Percentiles rank a stretch among this genome's conserved stretches.
Evolutionary conservation across 768 basidiomycete species (phyloP).

Genomic region (Mycena amicta): DNA sequence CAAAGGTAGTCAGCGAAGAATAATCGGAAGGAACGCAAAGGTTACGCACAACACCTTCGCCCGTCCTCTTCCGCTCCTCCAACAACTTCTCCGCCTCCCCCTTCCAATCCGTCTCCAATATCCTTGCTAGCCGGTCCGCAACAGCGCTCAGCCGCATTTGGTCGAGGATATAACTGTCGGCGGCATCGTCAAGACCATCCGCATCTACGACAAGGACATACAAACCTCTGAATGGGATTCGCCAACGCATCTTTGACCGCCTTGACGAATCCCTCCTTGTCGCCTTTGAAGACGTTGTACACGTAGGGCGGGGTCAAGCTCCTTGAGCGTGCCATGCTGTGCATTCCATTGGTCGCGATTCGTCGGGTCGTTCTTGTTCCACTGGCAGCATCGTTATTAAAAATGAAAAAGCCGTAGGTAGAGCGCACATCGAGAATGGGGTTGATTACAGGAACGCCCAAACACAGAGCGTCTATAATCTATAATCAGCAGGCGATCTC

Average conservation of each 20-base stretch:
- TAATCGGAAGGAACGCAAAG: too few species aligned
- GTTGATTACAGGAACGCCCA: constrained; percentile 37
- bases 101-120: constrained; percentile 37
- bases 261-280: constrained; percentile 29
- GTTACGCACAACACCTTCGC: background rate
- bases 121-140: constrained; percentile 23
- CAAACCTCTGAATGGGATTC: constrained; percentile 33
- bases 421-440: constrained; percentile 24
- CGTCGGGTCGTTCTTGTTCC: constrained; percentile 29
- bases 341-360: constrained; percentile 30
- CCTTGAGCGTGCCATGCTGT: constrained; percentile 32
- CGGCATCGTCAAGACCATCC: background rate
- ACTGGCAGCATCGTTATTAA: constrained; percentile 24
- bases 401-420: constrained; percentile 15
- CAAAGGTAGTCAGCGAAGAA: too few species aligned
- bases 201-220: background rate
- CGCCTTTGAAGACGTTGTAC: constrained; percentile 31
- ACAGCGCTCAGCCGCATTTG: constrained; percentile 32
- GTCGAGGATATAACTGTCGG: constrained; percentile 30
- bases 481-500: constrained; percentile 7
- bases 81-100: constrained; percentile 23
- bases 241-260: constrained; percentile 28
- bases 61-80: background rate
- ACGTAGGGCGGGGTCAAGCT: constrained; percentile 35
- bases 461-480: constrained; percentile 21